Base-by-base conservation (phyloP, 257 asterid genomes). In the Orobanche coerulescens region DNA sequence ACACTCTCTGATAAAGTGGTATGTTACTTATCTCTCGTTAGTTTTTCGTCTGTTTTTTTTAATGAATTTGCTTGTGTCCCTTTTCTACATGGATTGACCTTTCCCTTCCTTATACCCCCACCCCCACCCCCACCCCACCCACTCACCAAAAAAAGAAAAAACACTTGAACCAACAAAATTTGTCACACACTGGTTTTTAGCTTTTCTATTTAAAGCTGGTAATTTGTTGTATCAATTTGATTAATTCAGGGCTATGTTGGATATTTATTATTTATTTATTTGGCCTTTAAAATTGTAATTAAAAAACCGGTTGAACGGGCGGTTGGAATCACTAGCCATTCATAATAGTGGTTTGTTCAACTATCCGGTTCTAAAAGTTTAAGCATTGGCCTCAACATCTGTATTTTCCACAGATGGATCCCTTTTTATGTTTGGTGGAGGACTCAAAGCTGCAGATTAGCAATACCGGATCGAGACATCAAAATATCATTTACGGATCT, bases 391-490 rank as follows among this genome's bases (percentile, higher is more conserved):
- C 20, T 53, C 5, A 28, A 1, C 30, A 43, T 54, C 58, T 31
- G 56, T 55, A 60, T 64, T 43, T 56, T 49, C 67, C 47, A 70
- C 84, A 92, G 98, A 85, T 84, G 63, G 99, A 89, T 76, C 99
- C 99, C 13, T 93, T 79, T 79, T 70, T 93, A 73, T 68, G 76
- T 56, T 77, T 93, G 79, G 90, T 82, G 13, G 91, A 82, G 26
- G 99, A 93, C 69, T 78, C 79, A 58, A 89, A 93, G 79, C 75
- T 93, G 78, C 86, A 89, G 71, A 78, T 84, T 20, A 66, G 77
- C 49, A 82, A 78, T 20, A 57, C 66, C 26, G 86, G 79, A 67
- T 66, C 74, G 47, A 81, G 68, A 44, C 61, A 57, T 13, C 69
- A 75, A 37, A 70, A 61, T 53, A 36, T 68, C 31, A 33, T 49